Evolutionary conservation across 768 basidiomycete genomes (phyloP).

Genomic region (Chalciporus chontae): DNA sequence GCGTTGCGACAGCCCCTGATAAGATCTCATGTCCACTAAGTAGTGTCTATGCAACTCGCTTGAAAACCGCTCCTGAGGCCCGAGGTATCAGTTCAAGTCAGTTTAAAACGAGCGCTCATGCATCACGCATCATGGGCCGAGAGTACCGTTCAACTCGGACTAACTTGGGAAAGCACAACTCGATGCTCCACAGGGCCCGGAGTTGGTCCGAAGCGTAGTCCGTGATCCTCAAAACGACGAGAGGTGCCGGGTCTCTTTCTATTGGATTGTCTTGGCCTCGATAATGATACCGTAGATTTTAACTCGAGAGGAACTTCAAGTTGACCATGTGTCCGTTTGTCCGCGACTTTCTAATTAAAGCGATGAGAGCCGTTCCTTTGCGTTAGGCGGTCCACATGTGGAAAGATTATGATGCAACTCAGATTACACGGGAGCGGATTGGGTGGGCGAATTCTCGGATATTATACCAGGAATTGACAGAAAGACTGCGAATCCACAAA

Average conservation of each 20-base stretch:
- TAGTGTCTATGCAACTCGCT: background rate
- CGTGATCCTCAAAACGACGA: constrained; percentile 11
- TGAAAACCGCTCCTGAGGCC: no score
- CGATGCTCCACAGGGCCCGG: constrained; percentile 6
- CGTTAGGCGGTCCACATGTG: constrained; percentile 22
- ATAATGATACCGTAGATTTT: constrained; percentile 26
- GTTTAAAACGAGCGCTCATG: background rate
- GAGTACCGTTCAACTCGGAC: background rate
- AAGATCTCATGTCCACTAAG: no score
- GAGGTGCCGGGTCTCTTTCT: constrained; percentile 12
- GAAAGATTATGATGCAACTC: constrained; percentile 20
- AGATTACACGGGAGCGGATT: constrained; percentile 11
- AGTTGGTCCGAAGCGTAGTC: constrained; percentile 9
- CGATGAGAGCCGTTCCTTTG: constrained; percentile 21
- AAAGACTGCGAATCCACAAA: background rate
- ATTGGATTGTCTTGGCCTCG: constrained; percentile 17
- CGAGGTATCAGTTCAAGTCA: no score
- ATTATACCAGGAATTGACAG: background rate
- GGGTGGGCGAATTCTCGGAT: constrained; percentile 1
- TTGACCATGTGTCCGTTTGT: constrained; percentile 18
- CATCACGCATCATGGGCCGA: no score
- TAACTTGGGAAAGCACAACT: background rate
- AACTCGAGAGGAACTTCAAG: constrained; percentile 10
- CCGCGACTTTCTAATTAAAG: constrained; percentile 21
- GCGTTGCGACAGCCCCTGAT: constrained; percentile 14